These are phyloP conservation scores for Colletotrichum tanaceti DNA, from an alignment of 2,329 filamentous ascomycete genomes.

Conservation along the genomic window DNA sequence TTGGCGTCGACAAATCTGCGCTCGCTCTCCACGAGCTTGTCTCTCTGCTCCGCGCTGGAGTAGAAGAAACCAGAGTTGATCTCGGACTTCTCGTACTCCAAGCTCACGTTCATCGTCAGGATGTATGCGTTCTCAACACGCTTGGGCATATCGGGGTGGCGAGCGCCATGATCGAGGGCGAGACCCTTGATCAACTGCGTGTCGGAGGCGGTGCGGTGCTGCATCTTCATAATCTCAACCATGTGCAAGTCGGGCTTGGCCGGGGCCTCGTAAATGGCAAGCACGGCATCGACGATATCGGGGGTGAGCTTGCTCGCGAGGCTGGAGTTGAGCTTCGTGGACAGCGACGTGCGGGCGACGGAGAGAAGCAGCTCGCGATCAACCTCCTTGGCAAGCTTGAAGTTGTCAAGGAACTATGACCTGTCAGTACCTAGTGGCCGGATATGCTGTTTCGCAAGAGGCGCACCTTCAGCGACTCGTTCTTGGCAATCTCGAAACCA, in stretches of 20 bases:
- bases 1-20: constrained; percentile 96
- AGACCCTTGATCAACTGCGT: constrained; percentile 95
- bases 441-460: not conserved
- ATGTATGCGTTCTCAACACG: constrained; percentile 95
- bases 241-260: constrained; percentile 97
- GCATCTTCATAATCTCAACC: constrained; percentile 99
- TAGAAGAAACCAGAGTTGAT: constrained; percentile 99
- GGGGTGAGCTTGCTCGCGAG: constrained; percentile 93
- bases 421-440: constrained; percentile 15
- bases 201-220: constrained; percentile 94
- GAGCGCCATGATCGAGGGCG: constrained; percentile 92
- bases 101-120: constrained; percentile 92
- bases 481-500: constrained; percentile 96
- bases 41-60: constrained; percentile 93
- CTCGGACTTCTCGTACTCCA: constrained; percentile 99
- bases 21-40: constrained; percentile 98
- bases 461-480: constrained; percentile 83
- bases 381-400: constrained; percentile 89
- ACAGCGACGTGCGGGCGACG: constrained; percentile 92
- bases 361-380: constrained; percentile 94
- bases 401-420: constrained; percentile 87
- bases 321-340: constrained; percentile 91
- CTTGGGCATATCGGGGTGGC: constrained; percentile 99
- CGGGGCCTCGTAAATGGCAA: constrained; percentile 90
- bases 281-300: constrained; percentile 94